Evolutionary conservation across 2,329 filamentous ascomycete genomes (phyloP).

Genomic region (Diplodia mutila): DNA sequence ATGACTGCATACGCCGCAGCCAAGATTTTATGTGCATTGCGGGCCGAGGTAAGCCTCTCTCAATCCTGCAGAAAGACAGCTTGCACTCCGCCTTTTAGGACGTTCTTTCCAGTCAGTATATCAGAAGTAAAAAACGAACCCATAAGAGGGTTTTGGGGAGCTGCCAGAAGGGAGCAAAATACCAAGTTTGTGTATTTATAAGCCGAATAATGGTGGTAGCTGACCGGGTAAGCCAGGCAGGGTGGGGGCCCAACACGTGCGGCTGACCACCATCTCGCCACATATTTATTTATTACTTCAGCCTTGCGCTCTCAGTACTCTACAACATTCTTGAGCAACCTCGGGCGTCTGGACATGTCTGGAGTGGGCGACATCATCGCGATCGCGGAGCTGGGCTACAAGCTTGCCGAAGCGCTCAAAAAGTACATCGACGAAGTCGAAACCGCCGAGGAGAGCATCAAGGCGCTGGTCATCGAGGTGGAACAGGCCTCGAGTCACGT

Average conservation of each 20-base stretch:
- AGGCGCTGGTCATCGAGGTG: conserved; percentile 2
- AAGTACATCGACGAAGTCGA: conserved; percentile 10
- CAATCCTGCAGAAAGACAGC: too few species aligned
- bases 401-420: conserved; percentile 7
- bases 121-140: too few species aligned
- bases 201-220: too few species aligned
- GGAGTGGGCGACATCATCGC: conserved; percentile 9
- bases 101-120: too few species aligned
- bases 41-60: not conserved
- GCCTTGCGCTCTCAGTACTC: not conserved
- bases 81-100: too few species aligned
- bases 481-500: conserved; percentile 6
- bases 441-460: not conserved
- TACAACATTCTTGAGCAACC: not conserved
- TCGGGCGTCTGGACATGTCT: not conserved
- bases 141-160: too few species aligned
- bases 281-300: not conserved
- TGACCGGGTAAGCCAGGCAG: not conserved
- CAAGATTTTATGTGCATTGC: not conserved
- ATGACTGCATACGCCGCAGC: too few species aligned
- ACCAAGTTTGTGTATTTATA: too few species aligned
- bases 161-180: too few species aligned
- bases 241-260: conserved; percentile 2
- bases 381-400: conserved; percentile 12
- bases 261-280: not conserved